Percentiles rank a stretch among this genome's conserved stretches.
These are phyloP conservation scores for Davidsoniella virescens DNA, from an alignment of 2,329 filamentous ascomycete species.

Conservation along the genomic window DNA sequence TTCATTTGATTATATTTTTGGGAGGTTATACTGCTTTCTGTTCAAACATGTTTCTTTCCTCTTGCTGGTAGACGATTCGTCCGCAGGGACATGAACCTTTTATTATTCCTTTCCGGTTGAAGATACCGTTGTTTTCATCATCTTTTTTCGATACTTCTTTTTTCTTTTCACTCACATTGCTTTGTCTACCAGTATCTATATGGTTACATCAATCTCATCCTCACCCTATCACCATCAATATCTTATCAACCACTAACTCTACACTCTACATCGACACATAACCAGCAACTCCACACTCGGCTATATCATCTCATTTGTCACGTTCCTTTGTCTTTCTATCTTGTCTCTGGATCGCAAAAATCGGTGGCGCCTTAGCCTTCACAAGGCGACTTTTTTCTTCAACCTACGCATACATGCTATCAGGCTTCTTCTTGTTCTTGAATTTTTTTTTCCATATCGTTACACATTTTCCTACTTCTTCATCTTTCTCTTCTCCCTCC, in stretches of 20 bases:
- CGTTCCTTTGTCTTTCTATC: neutral
- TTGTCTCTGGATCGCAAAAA: constrained; percentile 2
- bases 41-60: neutral
- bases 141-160: neutral
- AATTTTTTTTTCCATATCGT: neutral
- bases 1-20: constrained; percentile 2
- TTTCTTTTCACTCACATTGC: no score
- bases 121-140: neutral
- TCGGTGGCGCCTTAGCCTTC: neutral
- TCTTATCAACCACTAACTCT: no score
- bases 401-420: neutral
- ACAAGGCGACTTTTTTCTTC: neutral
- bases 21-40: constrained; percentile 5
- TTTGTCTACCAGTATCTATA: no score
- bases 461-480: neutral
- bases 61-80: constrained; percentile 12
- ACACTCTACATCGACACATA: no score
- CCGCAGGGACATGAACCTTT: constrained; percentile 8
- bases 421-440: neutral
- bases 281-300: no score
- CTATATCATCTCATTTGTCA: neutral
- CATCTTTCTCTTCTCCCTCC: neutral
- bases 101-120: neutral
- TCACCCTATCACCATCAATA: no score
- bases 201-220: no score